Evolutionary conservation across 768 basidiomycete species (phyloP).

Genomic region (Infundibulicybe gibba): DNA sequence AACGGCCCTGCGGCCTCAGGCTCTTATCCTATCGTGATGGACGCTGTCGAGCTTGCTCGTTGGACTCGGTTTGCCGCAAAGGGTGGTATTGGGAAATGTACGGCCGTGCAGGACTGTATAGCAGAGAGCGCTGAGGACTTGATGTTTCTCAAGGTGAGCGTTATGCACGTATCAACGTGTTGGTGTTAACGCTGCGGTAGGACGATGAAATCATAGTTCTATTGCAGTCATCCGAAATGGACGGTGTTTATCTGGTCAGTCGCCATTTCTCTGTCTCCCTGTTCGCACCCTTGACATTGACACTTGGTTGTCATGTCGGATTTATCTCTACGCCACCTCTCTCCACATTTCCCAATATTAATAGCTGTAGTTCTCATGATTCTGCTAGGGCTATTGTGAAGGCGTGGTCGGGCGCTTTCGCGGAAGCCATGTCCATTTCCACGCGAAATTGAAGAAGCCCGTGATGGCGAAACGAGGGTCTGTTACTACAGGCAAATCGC

Average conservation of each 20-base stretch:
- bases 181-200: conserved; percentile 28
- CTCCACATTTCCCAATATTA: no score
- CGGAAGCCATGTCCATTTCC: conserved; percentile 62
- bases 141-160: conserved; percentile 79
- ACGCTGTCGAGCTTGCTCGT: conserved; percentile 65
- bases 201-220: conserved; percentile 79
- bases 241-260: conserved; percentile 62
- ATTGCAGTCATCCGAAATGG: conserved; percentile 57
- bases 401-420: conserved; percentile 79
- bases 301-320: neutral
- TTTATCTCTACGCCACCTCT: neutral
- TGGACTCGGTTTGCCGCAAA: conserved; percentile 87
- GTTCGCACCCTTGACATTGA: no score
- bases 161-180: neutral
- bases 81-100: conserved; percentile 82
- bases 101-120: conserved; percentile 69
- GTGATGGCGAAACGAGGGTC: conserved; percentile 71
- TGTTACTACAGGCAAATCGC: conserved; percentile 19
- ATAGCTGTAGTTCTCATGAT: no score
- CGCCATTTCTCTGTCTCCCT: neutral
- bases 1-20: no score
- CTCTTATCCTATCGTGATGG: conserved; percentile 36
- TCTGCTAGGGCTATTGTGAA: conserved; percentile 75
- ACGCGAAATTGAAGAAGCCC: conserved; percentile 73
- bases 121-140: conserved; percentile 73